Evolutionary conservation across 2,329 filamentous ascomycete species (phyloP), one percentile per base, ranked within the genome.

Genomic region (Tricladium varicosporioides): DNA sequence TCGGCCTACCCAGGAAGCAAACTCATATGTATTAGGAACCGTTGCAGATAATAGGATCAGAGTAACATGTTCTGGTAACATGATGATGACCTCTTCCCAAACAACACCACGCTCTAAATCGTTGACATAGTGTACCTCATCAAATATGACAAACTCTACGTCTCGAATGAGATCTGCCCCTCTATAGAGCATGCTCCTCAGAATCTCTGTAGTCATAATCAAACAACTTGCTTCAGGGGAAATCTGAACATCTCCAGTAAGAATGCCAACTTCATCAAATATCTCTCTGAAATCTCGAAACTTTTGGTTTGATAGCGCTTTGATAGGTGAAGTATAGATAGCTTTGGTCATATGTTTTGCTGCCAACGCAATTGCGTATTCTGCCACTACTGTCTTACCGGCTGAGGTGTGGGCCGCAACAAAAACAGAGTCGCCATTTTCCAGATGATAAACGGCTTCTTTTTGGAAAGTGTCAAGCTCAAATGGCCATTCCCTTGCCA

Each of bases 271-370:
- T 72, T 99, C 94, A 58, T 96, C 92, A 67, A 99, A 99, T 0
- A 84, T 86, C 55, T 86, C 82, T 56, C 92, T 84, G 71, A 99
- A 99, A 71, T 99, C 94, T 62, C 94, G 85, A 74, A 97, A 99
- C 72, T 99, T 99, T 70, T 99, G 94, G 70, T 99, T 99, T 74
- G 94, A 97, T 56, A 99, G 78, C 2, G 94, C 94, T 72, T 99
- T 99, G 78, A 99, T 99, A 0, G 94, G 94, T 0, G 94, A 97
- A 0, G 94, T 99, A 72, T 99, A 99, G 62, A 99, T 99, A 18
- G 94, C 93, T 72, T 99, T 99, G 8, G 94, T 99, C 93, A 97
- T 97, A 71, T 99, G 94, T 70, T 93, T 95, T n/a, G 91, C 88
- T 31, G 94, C 94, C 57, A 99, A 78, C 5, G 94, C 92, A 71